These are phyloP conservation scores for Pichia sp. DNA, from an alignment of 1,139 yeast species.

Conservation along the genomic window DNA sequence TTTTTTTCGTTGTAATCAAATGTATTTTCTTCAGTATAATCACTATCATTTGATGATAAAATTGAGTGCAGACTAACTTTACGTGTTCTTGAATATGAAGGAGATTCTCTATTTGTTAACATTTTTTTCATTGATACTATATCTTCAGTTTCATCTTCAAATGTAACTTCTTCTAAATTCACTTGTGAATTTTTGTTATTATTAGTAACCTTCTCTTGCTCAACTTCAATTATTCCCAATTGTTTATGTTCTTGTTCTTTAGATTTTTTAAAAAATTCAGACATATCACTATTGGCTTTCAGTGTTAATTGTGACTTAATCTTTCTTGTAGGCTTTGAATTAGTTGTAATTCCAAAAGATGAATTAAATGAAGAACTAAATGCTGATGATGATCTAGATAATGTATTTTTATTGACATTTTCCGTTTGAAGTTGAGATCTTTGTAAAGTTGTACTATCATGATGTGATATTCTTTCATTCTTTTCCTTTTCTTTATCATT, in stretches of 20 bases:
- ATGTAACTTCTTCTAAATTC: slow-evolving; percentile 8
- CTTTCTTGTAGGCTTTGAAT: slow-evolving; percentile 1
- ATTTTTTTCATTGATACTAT: slow-evolving; percentile 17
- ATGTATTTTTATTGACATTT: neutral
- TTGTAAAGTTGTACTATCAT: slow-evolving; percentile 10
- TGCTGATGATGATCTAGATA: slow-evolving; percentile 11
- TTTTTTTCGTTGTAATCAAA: slow-evolving; percentile 12
- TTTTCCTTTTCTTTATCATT: neutral
- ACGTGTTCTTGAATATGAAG: slow-evolving; percentile 15
- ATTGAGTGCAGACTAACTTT: slow-evolving; percentile 12
- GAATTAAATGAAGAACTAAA: slow-evolving; percentile 5
- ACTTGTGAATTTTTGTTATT: neutral
- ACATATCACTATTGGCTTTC: slow-evolving; percentile 11
- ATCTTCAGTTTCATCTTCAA: slow-evolving; percentile 6
- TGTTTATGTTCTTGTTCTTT: slow-evolving; percentile 12
- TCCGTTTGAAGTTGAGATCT: slow-evolving; percentile 8
- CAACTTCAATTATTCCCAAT: slow-evolving; percentile 4
- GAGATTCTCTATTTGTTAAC: slow-evolving; percentile 24
- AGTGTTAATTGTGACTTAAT: slow-evolving; percentile 15
- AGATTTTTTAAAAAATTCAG: slow-evolving; percentile 14
- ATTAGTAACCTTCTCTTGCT: neutral
- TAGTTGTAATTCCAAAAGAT: neutral
- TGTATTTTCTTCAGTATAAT: slow-evolving; percentile 15
- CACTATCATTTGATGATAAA: slow-evolving; percentile 10
- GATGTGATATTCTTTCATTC: neutral